A percentile compares a stretch with the other conserved stretches of the same genome.
Evolutionary conservation across 2,329 filamentous ascomycete species (phyloP).

Genomic region (Pseudogymnoascus sp.): DNA sequence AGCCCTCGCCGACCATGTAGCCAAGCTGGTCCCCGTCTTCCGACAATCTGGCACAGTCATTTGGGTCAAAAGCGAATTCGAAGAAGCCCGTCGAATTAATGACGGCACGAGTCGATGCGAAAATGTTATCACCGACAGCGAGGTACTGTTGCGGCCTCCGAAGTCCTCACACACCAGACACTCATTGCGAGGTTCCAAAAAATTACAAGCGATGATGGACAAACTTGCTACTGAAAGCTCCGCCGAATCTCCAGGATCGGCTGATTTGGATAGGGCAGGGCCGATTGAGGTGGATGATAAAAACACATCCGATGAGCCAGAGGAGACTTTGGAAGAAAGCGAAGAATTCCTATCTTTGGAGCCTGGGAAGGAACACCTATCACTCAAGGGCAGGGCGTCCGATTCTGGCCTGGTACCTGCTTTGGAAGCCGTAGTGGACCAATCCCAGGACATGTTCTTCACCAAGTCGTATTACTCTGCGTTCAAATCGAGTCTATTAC

Average conservation of each 20-base stretch:
- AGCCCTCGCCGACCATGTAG: conserved; percentile 59
- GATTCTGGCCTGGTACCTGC: conserved; percentile 39
- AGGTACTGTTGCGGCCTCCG: conserved; percentile 13
- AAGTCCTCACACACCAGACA: not conserved
- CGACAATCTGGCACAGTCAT: conserved; percentile 66
- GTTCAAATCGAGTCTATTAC: conserved; percentile 64
- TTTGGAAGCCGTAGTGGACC: conserved; percentile 37
- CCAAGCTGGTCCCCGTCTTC: conserved; percentile 62
- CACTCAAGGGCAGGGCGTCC: conserved; percentile 37
- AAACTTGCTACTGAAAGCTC: not conserved
- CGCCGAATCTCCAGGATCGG: not conserved
- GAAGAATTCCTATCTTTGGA: conserved; percentile 24
- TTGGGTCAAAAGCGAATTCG: conserved; percentile 75
- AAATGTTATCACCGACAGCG: conserved; percentile 25
- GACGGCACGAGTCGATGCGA: conserved; percentile 34
- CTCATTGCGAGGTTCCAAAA: not conserved
- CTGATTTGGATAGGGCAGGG: not conserved
- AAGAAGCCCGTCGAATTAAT: conserved; percentile 49
- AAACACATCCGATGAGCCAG: conserved; percentile 6
- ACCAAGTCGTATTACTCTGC: conserved; percentile 81
- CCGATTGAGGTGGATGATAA: conserved; percentile 10
- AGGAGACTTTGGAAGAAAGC: not conserved
- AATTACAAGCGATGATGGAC: not conserved
- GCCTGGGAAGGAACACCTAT: conserved; percentile 25
- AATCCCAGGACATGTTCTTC: conserved; percentile 39